Conservation (phyloP, 2,329 filamentous ascomycete species). For the Akanthomyces dipterigenus region DNA sequence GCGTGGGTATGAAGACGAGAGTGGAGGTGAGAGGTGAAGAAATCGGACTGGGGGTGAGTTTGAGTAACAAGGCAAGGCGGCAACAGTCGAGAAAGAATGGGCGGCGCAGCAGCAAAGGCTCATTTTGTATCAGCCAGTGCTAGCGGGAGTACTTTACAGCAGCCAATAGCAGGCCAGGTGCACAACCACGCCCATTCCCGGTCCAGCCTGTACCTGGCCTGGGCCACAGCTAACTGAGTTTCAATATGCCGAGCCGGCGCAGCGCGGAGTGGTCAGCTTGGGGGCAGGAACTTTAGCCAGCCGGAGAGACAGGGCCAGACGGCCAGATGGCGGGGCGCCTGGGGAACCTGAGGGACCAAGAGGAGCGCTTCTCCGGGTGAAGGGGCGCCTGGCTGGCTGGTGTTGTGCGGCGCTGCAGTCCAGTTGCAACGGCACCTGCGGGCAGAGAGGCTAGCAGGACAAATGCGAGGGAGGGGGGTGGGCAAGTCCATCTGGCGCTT, state of each 20-base stretch:
- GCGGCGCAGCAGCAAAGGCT: not conserved
- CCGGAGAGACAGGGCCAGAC: not conserved
- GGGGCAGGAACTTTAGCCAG: not conserved
- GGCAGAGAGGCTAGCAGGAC: not conserved
- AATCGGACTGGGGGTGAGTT: not conserved
- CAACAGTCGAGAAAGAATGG: conserved; percentile 1
- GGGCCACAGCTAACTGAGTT: not conserved
- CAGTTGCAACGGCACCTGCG: not conserved
- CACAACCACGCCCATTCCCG: not conserved
- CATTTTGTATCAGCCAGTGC: not conserved
- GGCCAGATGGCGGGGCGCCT: not conserved
- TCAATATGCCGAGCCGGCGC: not conserved
- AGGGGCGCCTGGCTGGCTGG: not conserved
- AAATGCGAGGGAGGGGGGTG: not conserved
- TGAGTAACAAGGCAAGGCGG: not conserved
- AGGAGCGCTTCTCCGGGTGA: conserved; percentile 7
- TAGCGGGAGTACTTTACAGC: not conserved
- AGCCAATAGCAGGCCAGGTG: not conserved
- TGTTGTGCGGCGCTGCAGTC: not conserved
- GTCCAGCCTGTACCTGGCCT: not conserved
- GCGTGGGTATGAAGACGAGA: not conserved
- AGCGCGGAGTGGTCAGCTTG: conserved; percentile 6
- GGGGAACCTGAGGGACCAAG: not conserved
- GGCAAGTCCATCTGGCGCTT: not conserved
- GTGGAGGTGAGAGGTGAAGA: not conserved